These are phyloP conservation scores for Choanephora cucurbitarum DNA, from an alignment of 371 early-diverging fungal species.

Conservation along the genomic window DNA sequence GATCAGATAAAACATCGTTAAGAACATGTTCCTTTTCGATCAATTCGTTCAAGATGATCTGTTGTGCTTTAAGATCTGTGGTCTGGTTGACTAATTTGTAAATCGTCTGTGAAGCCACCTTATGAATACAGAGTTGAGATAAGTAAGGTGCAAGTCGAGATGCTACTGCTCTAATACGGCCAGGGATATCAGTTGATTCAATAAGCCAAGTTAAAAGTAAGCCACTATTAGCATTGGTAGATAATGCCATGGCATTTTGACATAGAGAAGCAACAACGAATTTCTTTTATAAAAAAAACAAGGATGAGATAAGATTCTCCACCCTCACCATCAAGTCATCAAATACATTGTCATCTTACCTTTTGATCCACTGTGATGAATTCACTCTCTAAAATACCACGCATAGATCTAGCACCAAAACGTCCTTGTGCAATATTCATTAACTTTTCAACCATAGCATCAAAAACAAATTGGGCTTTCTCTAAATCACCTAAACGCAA, in stretches of 20 bases:
- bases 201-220: slow-evolving; percentile 93
- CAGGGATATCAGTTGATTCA: slow-evolving; percentile 67
- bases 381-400: slow-evolving; percentile 80
- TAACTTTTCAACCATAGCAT: slow-evolving; percentile 77
- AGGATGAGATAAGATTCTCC: neutral
- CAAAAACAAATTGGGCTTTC: slow-evolving; percentile 82
- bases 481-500: slow-evolving; percentile 60
- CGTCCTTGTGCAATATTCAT: slow-evolving; percentile 78
- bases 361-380: slow-evolving; percentile 51
- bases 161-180: slow-evolving; percentile 53
- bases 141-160: slow-evolving; percentile 74
- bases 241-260: slow-evolving; percentile 74
- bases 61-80: slow-evolving; percentile 55
- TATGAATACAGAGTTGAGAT: slow-evolving; percentile 82
- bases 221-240: slow-evolving; percentile 90
- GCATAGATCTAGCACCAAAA: slow-evolving; percentile 86
- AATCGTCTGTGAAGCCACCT: slow-evolving; percentile 82
- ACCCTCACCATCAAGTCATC: neutral
- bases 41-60: slow-evolving; percentile 19
- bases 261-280: slow-evolving; percentile 85
- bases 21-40: slow-evolving; percentile 9
- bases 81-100: slow-evolving; percentile 89
- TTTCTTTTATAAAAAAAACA: slow-evolving; percentile 53
- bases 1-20: slow-evolving; percentile 36
- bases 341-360: slow-evolving; percentile 24